Percentiles rank a stretch among this genome's conserved stretches.
phyloP scores from a whole-genome alignment of 257 asterid species.

The Ehretia macrophylla region DNA sequence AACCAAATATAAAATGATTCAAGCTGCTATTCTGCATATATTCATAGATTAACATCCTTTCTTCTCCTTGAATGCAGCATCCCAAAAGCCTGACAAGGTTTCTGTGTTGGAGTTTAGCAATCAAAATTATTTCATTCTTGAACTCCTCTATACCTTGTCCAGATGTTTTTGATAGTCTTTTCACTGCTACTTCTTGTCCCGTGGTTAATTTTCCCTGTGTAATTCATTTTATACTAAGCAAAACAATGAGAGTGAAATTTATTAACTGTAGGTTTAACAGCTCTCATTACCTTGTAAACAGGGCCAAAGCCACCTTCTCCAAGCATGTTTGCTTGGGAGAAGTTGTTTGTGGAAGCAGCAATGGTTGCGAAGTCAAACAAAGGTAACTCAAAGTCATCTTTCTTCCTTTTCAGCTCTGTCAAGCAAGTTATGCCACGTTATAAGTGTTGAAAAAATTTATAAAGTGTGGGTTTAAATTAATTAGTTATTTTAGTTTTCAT shows the following conservation, averaged over 20 bases:
- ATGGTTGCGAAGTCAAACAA: not conserved
- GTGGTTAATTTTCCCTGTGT: constrained; percentile 29
- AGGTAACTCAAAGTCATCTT: not conserved
- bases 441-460: too few relatives aligned
- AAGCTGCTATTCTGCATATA: constrained; percentile 2
- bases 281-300: constrained; percentile 29
- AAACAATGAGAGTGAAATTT: too few relatives aligned
- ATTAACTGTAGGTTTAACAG: too few relatives aligned
- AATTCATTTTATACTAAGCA: too few relatives aligned
- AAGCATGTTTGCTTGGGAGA: not conserved
- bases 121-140: not conserved
- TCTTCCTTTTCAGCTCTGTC: not conserved
- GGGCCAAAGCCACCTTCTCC: not conserved
- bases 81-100: not conserved
- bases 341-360: not conserved
- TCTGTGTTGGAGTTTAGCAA: not conserved
- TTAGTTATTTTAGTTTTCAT: too few relatives aligned
- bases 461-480: too few relatives aligned
- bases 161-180: constrained; percentile 35
- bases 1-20: constrained; percentile 10
- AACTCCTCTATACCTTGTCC: constrained; percentile 32
- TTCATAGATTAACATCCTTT: not conserved
- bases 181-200: constrained; percentile 38
- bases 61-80: not conserved
- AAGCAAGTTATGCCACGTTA: not conserved